phyloP scores from a whole-genome alignment of 129 eudicot genomes.

The Helichrysum umbraculigerum region DNA sequence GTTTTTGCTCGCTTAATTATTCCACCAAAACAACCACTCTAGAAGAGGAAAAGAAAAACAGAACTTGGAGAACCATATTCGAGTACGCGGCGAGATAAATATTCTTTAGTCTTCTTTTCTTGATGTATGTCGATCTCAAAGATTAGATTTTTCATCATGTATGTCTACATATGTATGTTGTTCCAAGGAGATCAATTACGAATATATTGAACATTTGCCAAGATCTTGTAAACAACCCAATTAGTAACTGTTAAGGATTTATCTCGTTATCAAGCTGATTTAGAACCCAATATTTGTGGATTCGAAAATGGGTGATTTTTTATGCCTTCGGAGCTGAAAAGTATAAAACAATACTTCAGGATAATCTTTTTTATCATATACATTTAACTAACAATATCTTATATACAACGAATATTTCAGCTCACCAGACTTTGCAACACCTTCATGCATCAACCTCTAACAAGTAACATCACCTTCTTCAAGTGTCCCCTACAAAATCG shows the following conservation, averaged over 20 bases:
- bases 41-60: neutral
- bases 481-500: conserved; percentile 26
- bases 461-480: neutral
- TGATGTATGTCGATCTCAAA: neutral
- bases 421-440: conserved; percentile 45
- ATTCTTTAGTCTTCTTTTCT: too few species aligned
- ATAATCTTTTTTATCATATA: conserved; percentile 7
- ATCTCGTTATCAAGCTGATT: too few species aligned
- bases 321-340: too few species aligned
- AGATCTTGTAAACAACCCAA: too few species aligned
- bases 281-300: too few species aligned
- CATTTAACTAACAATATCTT: conserved; percentile 13
- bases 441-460: conserved; percentile 33
- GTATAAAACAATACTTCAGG: neutral
- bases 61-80: neutral
- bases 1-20: neutral
- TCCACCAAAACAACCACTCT: conserved; percentile 17
- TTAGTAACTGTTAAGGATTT: too few species aligned
- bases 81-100: neutral
- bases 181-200: too few species aligned
- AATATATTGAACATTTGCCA: too few species aligned
- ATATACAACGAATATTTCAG: conserved; percentile 28
- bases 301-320: too few species aligned
- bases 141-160: too few species aligned
- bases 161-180: too few species aligned